These are phyloP conservation scores for Diaporthe destruens DNA, from an alignment of 2,329 filamentous ascomycete genomes.

Conservation along the genomic window DNA sequence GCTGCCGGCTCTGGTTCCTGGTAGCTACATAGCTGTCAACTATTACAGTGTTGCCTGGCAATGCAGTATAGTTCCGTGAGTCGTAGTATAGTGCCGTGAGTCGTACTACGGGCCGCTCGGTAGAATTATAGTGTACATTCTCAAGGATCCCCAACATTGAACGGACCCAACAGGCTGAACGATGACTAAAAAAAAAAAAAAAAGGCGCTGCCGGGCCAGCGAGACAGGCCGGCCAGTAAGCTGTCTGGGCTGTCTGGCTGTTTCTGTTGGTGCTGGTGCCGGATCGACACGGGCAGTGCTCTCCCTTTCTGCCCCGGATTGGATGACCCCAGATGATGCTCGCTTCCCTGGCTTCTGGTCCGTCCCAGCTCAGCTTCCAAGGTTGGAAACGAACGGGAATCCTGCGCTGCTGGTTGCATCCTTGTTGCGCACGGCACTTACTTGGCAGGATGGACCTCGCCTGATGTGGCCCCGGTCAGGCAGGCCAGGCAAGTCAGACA, in stretches of 20 bases:
- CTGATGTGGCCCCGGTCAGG: not conserved
- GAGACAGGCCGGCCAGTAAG: conserved; percentile 14
- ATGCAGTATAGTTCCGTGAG: too few relatives aligned
- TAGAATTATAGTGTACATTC: not conserved
- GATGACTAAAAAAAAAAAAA: conserved; percentile 13
- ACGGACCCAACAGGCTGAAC: not conserved
- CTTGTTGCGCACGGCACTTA: conserved; percentile 22
- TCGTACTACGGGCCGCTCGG: conserved; percentile 2
- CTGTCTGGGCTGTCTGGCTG: not conserved
- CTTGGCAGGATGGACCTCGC: conserved; percentile 20
- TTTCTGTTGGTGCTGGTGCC: not conserved
- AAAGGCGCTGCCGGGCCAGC: conserved; percentile 4
- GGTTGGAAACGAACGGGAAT: conserved; percentile 12
- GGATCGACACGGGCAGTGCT: conserved; percentile 24
- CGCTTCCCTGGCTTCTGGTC: not conserved
- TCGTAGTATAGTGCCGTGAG: too few relatives aligned
- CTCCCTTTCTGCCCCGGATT: not conserved
- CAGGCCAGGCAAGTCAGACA: too few relatives aligned
- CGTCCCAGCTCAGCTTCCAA: conserved; percentile 26
- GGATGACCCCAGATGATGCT: conserved; percentile 13
- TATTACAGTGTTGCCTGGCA: too few relatives aligned
- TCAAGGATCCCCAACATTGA: not conserved
- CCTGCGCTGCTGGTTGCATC: conserved; percentile 9
- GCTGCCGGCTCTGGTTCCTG: too few relatives aligned
- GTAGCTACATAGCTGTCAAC: too few relatives aligned